These are phyloP conservation scores for Nicotiana noctiflora DNA, from an alignment of 257 asterid genomes.

Conservation along the genomic window DNA sequence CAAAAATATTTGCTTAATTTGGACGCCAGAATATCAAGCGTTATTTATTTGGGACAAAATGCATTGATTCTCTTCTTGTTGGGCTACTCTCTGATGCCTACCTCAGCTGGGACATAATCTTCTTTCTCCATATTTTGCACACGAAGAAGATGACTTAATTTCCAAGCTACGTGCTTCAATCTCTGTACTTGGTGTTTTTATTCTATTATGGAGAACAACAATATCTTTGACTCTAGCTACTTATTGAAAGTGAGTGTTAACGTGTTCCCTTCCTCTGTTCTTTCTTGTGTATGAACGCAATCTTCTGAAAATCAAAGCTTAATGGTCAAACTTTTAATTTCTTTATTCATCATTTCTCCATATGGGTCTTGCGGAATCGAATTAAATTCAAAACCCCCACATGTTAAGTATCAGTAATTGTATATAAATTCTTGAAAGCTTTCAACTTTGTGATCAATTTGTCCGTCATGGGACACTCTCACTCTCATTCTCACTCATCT, in stretches of 20 bases:
- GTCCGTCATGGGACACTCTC: background rate
- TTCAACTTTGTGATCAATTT: background rate
- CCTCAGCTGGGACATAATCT: background rate
- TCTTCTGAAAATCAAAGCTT: background rate
- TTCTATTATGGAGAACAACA: background rate
- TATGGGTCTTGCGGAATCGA: background rate
- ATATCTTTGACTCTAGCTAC: background rate
- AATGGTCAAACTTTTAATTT: background rate
- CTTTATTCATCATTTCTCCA: background rate
- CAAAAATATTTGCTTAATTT: background rate
- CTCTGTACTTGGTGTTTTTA: background rate
- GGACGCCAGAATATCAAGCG: too few species aligned
- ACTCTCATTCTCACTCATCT: background rate
- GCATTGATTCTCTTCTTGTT: too few species aligned
- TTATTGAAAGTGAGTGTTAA: background rate
- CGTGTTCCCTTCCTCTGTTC: background rate
- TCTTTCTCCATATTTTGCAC: background rate
- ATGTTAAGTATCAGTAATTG: background rate
- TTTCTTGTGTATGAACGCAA: background rate
- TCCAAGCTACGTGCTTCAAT: background rate
- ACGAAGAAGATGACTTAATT: background rate
- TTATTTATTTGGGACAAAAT: too few species aligned
- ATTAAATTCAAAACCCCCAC: background rate
- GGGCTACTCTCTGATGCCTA: too few species aligned
- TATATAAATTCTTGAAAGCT: background rate